Percentiles rank a stretch among this genome's conserved stretches.
These are phyloP conservation scores for Colletotrichum spaethianum DNA, from an alignment of 2,329 filamentous ascomycete species.

Conservation along the genomic window DNA sequence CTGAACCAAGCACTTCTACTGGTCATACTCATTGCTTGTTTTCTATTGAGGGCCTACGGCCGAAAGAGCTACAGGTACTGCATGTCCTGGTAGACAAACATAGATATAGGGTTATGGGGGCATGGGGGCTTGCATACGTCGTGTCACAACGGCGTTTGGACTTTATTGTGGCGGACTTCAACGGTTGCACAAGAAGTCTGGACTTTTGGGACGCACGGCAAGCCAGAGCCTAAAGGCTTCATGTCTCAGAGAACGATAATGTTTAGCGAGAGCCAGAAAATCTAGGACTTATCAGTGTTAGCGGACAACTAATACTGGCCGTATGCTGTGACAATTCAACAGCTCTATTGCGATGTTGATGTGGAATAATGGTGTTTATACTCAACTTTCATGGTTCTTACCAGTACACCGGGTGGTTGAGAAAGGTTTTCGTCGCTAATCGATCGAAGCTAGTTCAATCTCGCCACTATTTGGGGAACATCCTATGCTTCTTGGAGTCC, in stretches of 20 bases:
- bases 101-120: background rate
- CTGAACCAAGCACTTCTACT: background rate
- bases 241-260: background rate
- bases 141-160: background rate
- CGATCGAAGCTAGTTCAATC: background rate
- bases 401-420: background rate
- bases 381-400: background rate
- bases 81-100: background rate
- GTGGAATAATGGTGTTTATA: background rate
- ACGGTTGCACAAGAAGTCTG: background rate
- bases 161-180: background rate
- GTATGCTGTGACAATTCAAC: background rate
- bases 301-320: background rate
- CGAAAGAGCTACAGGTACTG: background rate
- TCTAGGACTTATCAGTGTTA: background rate
- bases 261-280: background rate
- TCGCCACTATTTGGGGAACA: too few species aligned
- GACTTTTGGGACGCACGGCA: background rate
- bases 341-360: fast-evolving
- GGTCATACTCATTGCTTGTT: background rate
- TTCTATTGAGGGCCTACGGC: background rate
- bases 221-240: background rate
- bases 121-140: background rate
- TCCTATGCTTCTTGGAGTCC: too few species aligned
- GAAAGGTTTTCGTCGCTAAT: background rate